phyloP scores from a whole-genome alignment of 139 green algal genomes.

The Chlamydomonas incerta region DNA sequence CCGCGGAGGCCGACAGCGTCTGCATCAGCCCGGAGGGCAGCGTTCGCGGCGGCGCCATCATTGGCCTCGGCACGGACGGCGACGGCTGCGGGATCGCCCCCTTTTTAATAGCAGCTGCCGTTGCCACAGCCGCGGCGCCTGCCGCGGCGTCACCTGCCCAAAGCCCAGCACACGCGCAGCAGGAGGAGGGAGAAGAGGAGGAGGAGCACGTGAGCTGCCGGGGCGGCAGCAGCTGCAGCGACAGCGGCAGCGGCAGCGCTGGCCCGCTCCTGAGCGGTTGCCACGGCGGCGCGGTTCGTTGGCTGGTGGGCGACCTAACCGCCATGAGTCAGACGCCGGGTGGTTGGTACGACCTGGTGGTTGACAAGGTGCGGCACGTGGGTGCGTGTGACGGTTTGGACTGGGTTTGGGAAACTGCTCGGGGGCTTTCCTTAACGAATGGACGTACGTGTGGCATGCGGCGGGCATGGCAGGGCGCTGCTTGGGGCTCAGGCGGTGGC shows the following conservation, averaged over 20 bases:
- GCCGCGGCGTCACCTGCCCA: too few relatives aligned
- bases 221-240: neutral
- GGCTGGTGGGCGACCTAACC: constrained; percentile 13
- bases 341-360: constrained; percentile 10
- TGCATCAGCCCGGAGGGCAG: neutral
- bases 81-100: neutral
- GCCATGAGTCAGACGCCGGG: neutral
- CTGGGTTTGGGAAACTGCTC: neutral
- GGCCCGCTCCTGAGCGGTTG: neutral
- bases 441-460: neutral
- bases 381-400: too few relatives aligned
- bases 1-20: neutral
- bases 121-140: too few relatives aligned
- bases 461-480: too few relatives aligned
- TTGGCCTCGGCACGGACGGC: neutral
- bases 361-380: constrained; percentile 6
- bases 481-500: neutral
- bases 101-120: too few relatives aligned
- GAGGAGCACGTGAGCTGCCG: too few relatives aligned
- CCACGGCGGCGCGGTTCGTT: neutral
- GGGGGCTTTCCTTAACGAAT: too few relatives aligned
- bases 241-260: neutral
- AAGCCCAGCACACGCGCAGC: too few relatives aligned
- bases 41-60: neutral
- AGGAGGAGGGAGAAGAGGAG: too few relatives aligned